A percentile compares a stretch with the other conserved stretches of the same genome.
phyloP scores from a whole-genome alignment of 805 yeast genomes.

The Barnettozyma californica region DNA sequence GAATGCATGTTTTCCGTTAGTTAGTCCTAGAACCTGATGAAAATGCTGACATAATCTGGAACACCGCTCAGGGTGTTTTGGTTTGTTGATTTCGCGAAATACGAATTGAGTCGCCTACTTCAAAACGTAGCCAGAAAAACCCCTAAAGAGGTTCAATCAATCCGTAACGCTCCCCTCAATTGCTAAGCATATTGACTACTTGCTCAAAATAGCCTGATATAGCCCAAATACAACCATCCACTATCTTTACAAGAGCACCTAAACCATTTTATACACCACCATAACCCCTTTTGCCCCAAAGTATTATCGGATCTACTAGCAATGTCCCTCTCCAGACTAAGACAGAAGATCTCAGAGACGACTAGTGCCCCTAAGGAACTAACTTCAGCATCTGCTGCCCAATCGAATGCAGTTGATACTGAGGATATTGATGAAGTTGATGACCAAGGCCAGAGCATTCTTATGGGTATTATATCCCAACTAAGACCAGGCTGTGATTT shows the following conservation, averaged over 20 bases:
- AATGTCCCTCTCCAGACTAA: constrained; percentile 17
- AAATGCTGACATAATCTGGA: background rate
- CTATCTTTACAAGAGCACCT: background rate
- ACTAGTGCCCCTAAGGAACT: background rate
- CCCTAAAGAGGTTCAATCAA: background rate
- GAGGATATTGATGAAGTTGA: constrained; percentile 92
- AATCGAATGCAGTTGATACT: constrained; percentile 24
- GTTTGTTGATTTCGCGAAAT: background rate
- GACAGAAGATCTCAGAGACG: constrained; percentile 8
- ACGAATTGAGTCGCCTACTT: background rate
- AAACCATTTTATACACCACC: background rate
- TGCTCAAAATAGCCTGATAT: background rate
- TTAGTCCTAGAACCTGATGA: background rate
- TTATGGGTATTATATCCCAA: constrained; percentile 84
- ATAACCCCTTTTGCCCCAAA: background rate
- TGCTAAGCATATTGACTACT: background rate
- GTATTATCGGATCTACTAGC: background rate
- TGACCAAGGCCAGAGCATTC: constrained; percentile 80
- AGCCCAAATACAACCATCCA: too few species aligned
- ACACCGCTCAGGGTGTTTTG: too few species aligned
- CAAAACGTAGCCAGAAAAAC: background rate
- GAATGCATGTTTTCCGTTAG: background rate
- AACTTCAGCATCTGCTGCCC: background rate
- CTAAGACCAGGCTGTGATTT: constrained; percentile 90
- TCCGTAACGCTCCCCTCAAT: background rate